Conservation (phyloP, 176 grass and related monocot species). For the Olyra latifolia region DNA sequence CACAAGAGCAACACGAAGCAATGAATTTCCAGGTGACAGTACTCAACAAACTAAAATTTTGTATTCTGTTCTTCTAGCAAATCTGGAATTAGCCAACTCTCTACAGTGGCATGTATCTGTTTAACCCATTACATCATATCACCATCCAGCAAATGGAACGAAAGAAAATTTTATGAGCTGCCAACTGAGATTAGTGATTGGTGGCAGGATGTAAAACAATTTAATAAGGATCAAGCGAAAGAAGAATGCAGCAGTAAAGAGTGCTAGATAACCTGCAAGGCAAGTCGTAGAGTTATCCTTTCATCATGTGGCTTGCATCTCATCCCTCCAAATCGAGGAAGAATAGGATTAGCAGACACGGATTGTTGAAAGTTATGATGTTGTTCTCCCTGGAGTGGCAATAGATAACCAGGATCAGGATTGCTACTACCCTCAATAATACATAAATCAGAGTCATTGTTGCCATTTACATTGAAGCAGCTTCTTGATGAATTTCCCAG, state of each 20-base stretch:
- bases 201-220: conserved; percentile 5
- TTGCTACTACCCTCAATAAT: conserved; percentile 51
- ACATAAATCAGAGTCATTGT: conserved; percentile 62
- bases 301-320: conserved; percentile 69
- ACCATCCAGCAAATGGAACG: neutral
- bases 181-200: neutral
- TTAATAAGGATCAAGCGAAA: neutral
- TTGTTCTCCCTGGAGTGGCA: conserved; percentile 22
- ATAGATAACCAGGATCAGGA: conserved; percentile 28
- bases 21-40: neutral
- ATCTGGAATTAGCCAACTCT: too few species aligned
- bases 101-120: neutral
- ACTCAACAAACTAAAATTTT: conserved; percentile 1
- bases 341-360: conserved; percentile 43
- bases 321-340: conserved; percentile 52
- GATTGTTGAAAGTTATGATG: conserved; percentile 45
- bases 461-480: conserved; percentile 45
- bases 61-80: neutral
- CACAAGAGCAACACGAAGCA: conserved; percentile 17
- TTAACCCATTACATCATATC: conserved; percentile 20
- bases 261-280: conserved; percentile 67
- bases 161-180: neutral
- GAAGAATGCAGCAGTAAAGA: conserved; percentile 9
- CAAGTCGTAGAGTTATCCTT: conserved; percentile 65
- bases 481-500: conserved; percentile 35